Conservation (phyloP, 116 monocot genomes). For the Thalassia testudinum region DNA sequence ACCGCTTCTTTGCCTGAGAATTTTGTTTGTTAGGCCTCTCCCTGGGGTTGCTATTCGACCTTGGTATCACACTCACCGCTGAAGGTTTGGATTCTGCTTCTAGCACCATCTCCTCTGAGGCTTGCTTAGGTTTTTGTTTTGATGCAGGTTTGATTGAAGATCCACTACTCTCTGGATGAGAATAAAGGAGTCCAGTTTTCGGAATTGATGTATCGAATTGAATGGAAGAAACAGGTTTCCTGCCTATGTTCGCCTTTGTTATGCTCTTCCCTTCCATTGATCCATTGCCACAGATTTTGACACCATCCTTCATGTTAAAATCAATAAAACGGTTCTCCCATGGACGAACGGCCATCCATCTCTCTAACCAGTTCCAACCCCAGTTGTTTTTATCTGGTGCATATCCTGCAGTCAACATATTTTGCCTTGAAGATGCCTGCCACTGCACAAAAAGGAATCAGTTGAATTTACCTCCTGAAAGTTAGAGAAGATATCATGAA, state of each 20-base stretch:
- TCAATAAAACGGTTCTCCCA: constrained; percentile 98
- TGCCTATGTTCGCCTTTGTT: constrained; percentile 17
- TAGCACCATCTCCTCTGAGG: constrained; percentile 11
- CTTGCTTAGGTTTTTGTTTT: constrained; percentile 18
- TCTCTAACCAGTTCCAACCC: constrained; percentile 98
- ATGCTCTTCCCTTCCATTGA: constrained; percentile 15
- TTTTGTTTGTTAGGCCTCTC: constrained; percentile 33
- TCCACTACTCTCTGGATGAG: constrained; percentile 38
- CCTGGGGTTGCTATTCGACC: constrained; percentile 55
- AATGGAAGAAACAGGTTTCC: constrained; percentile 22
- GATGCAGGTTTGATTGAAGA: constrained; percentile 26
- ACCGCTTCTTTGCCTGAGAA: constrained; percentile 33
- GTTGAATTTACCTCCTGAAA: background rate
- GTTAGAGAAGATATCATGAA: too few species aligned
- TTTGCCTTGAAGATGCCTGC: constrained; percentile 73
- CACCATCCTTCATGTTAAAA: constrained; percentile 55
- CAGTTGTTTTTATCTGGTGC: constrained; percentile 71
- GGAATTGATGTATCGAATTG: constrained; percentile 23
- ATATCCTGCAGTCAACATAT: constrained; percentile 20
- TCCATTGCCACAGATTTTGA: constrained; percentile 13
- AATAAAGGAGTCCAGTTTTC: constrained; percentile 30
- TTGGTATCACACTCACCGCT: constrained; percentile 10
- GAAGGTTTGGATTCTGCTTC: constrained; percentile 32
- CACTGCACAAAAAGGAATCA: constrained; percentile 28
- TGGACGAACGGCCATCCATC: constrained; percentile 99